Evolutionary conservation across 2,329 filamentous ascomycete genomes (phyloP), one percentile per base, ranked within the genome.

Genomic region (Colletotrichum lentis): DNA sequence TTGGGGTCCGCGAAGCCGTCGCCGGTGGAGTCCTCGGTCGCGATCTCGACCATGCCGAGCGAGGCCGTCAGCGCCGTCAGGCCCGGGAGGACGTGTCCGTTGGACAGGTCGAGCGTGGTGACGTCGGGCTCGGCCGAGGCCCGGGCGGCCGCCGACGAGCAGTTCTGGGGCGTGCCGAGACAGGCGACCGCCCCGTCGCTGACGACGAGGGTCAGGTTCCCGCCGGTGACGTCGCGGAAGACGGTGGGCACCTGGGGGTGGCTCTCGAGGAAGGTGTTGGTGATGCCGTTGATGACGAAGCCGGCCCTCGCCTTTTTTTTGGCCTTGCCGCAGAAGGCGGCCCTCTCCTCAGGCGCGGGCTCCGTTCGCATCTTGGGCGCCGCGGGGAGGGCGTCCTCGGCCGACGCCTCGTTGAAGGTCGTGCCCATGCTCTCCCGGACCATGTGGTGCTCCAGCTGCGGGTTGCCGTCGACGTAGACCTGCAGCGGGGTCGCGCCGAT

Each of bases 21-120:
- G 3, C 80, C 77, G 0, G 85, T 86, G 24, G 74, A 75, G 1
- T 72, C 69, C 58, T 84, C 82, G 1, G 74, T 76, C 22, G 75
- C 72, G 47, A 87, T 86, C 71, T 87, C 86, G 12, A 76, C 74
- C 4, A 87, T 75, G 1, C 86, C 86, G 2, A 88, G 78, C 8
- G 74, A 72, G 5, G 78, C 77, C 4, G 83, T 81, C 41, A 87
- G 77, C 2, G 83, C 80, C n/a, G 81, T 85, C 39, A 87, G 73
- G 0, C 84, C 80, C 3, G 84, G 82, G 8, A 82, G 78, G 43
- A 86, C 71, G 69, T 85, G 75, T 3, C 84, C 85, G 49, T 86
- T 76, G 16, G 76, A 53, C 3, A 86, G 77, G 3, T 75, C 41
- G 18, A 86, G 73, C 35, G 62, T 61, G 1, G 72, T 69, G 6